Base-by-base conservation (phyloP, 2,329 filamentous ascomycete species). In the Ophiostoma australiae region DNA sequence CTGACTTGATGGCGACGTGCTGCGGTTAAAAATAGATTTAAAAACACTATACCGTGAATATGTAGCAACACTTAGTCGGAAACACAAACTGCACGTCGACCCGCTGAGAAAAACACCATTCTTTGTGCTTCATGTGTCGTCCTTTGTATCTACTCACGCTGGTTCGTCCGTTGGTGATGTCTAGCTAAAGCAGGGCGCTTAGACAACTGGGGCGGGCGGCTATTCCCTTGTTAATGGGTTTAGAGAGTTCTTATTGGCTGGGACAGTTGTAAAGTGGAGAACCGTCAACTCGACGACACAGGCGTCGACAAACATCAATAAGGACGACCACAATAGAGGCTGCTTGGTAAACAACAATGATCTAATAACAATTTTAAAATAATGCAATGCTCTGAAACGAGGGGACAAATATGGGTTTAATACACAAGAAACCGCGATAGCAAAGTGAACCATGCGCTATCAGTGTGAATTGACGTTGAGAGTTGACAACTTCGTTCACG, bases 141-240 rank as follows among this genome's bases (percentile, higher is more conserved):
- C 23, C 27, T 31, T 63, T 31, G 27, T 31, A 31, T 31, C 58
- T 33, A 8, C 58, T 35, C 20, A 66, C 35, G 63, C 8, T 66
- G 63, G 63, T 66, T 66, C 33, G 63, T 27, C 63, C 35, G 33
- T 37, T 66, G 61, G 61, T 23, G 33, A 23, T 66, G 63, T 41
- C n/a, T n/a, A 15, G 20, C 27, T 23, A 20, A 39, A 39, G 41
- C 33, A 39, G 20, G 63, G 63, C 63, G 63, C 63, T 39, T 66
- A 41, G 63, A 17, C 11, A 13, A 65, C 61, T 37, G 61, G 61
- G 61, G 61, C 63, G 35, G 63, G 63, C 63, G 63, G 63, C 63
- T 66, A 66, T 66, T 66, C 35, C 63, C 35, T 23, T 37, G 61
- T 37, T 23, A n/a, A 33, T 5, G 10, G 20, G 11, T 13, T 23